Evolutionary conservation across 352 stramenopile species (phyloP), one percentile per base, ranked within the genome.

Genomic region (Pythium sukuiense): DNA sequence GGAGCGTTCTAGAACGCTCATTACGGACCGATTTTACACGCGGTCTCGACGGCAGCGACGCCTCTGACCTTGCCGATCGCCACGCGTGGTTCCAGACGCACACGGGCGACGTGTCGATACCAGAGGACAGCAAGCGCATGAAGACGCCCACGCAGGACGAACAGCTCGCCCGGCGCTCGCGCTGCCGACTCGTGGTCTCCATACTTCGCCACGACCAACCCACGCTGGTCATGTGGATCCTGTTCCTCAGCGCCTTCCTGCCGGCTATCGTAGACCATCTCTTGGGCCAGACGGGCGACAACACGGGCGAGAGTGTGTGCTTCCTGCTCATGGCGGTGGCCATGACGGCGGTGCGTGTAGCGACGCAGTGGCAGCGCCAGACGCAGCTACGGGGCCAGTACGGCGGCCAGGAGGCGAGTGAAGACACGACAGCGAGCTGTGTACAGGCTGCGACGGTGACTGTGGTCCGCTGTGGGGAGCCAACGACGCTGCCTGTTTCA

Each of bases 161-260:
- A 11, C 30, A 35, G 33, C 9, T 48, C 0, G 46, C 46, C 12
- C 32, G n/a, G 13, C 58, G 46, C 46, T 46, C 58, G 32, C 30
- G 48, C 27, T 64, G 30, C 30, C 48, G 48, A 12, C 20, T 50
- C 16, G 30, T 52, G 13, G 12, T 58, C 3, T 9, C 3, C 33
- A 48, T 65, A 48, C 33, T 65, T 33, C 7, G 7, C n/a, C 27
- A 41, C 8, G 59, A 65, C 48, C 6, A 35, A n/a, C 46, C 32
- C 46, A 65, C 48, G n/a, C 6, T 49, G 2, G 26, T 26, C 5
- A 14, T 58, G 33, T 65, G 46, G 59, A 0, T 41, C 6, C 30
- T 39, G n/a, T 35, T 39, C 29, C 3, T 58, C 32, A 20, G 11
- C 12, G 29, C 35, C 30, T 6, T 26, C n/a, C 6, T 30, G 13